Base-by-base conservation (phyloP, 2,329 filamentous ascomycete species). In the Simplicillium sp. region DNA sequence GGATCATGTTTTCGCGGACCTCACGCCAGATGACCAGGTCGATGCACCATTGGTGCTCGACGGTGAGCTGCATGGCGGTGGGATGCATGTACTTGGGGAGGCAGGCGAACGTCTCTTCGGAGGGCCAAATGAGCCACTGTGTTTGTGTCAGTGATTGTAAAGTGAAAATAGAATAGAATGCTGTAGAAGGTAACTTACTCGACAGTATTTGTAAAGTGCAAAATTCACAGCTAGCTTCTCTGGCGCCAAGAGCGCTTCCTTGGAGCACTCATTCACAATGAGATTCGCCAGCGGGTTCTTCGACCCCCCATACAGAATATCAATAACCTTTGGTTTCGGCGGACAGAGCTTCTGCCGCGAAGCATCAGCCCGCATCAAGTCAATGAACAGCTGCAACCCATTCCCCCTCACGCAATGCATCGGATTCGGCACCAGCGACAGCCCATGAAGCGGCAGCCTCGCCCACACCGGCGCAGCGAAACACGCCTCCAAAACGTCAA, bases 21-120 rank as follows among this genome's bases (percentile, higher is more conserved):
- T 37, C 36, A 37, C 17, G 20, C 36, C 36, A 37, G 14, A 29
- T 5, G 5, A 37, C 36, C 8, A 37, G 17, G 36, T 37, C 36
- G 12, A 37, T 37, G 36, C 36, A 37, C 36, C 36, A 37, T 37
- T 37, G 36, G 13, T 37, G 36, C 36, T 37, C 20, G 16, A 37
- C 36, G 7, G 36, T 37, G 4, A 37, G 36, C 20, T 37, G 36
- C 20, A 37, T 12, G 12, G 36, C 36, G 20, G 36, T 37, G 3
- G 36, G 36, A 37, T 37, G 13, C 20, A 37, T 37, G 36, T 29
- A 29, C 20, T 37, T 29, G 17, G 36, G 36, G 5, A 37, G 20
- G 14, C 20, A 29, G 13, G 18, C 36, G 16, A 37, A 37, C 7
- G 7, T 29, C 14, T 37, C 36, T 25, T 29, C 13, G 14, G 36